phyloP scores from a whole-genome alignment of 2,329 filamentous ascomycete genomes.

The Diaporthe destruens region DNA sequence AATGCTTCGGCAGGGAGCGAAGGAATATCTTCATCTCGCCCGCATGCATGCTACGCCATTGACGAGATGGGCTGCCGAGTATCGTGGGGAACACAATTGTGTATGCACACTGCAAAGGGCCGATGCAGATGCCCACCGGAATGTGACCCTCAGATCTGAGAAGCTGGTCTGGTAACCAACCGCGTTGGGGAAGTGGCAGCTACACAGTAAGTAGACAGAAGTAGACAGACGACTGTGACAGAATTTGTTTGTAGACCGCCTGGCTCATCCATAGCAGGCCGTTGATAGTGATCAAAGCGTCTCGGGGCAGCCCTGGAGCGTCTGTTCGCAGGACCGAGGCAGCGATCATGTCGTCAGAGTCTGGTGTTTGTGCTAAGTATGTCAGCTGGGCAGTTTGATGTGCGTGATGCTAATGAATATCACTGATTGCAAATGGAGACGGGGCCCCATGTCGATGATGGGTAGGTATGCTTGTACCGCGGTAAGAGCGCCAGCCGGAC shows the following conservation, averaged over 20 bases:
- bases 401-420: slow-evolving; percentile 31
- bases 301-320: slow-evolving; percentile 2
- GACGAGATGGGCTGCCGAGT: background rate
- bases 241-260: background rate
- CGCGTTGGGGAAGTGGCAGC: slow-evolving; percentile 8
- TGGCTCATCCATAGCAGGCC: slow-evolving; percentile 15
- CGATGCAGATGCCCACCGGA: slow-evolving; percentile 21
- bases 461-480: slow-evolving; percentile 23
- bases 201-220: background rate
- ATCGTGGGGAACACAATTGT: background rate
- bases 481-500: slow-evolving; percentile 13
- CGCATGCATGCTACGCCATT: background rate
- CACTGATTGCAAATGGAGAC: slow-evolving; percentile 2
- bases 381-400: slow-evolving; percentile 2
- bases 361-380: background rate
- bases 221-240: background rate
- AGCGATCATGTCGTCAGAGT: background rate
- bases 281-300: slow-evolving; percentile 16
- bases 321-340: slow-evolving; percentile 30
- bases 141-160: background rate
- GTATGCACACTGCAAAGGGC: background rate
- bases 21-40: slow-evolving; percentile 29
- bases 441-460: slow-evolving; percentile 17
- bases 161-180: slow-evolving; percentile 21
- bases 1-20: slow-evolving; percentile 29